Evolutionary conservation across 2,329 filamentous ascomycete species (phyloP).

Genomic region (Diaporthe sp.): DNA sequence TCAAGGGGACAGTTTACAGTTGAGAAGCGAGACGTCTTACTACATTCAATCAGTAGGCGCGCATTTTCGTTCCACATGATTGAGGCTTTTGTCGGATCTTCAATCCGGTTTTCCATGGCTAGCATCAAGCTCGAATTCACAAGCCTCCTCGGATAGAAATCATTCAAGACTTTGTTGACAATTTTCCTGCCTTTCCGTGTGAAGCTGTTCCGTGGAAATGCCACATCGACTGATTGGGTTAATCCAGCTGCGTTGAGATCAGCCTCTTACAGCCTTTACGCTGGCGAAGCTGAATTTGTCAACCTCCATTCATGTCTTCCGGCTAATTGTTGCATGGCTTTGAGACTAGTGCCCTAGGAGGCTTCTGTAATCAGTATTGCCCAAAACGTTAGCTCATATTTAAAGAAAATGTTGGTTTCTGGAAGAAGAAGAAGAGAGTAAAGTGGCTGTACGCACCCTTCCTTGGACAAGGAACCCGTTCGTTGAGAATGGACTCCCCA

Average conservation of each 20-base stretch:
- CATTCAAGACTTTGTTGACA: background rate
- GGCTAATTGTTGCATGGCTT: background rate
- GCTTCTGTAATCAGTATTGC: background rate
- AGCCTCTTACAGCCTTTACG: background rate
- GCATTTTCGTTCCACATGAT: background rate
- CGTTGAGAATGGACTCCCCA: background rate
- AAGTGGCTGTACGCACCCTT: background rate
- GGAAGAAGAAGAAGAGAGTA: background rate
- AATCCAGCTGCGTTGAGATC: background rate
- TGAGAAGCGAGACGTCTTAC: background rate
- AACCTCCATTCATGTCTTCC: background rate
- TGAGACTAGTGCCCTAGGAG: background rate
- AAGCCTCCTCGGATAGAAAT: background rate
- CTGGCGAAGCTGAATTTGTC: background rate
- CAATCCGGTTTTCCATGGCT: background rate
- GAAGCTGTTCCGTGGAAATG: background rate
- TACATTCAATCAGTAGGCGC: background rate
- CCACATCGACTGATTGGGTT: background rate
- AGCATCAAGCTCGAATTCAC: background rate
- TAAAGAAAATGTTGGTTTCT: background rate
- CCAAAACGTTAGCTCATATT: background rate
- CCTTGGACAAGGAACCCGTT: constrained; percentile 1
- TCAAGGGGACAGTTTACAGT: no score
- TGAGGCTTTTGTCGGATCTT: background rate
- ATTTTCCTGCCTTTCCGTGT: background rate